Evolutionary conservation across 495 filamentous ascomycete genomes (phyloP).

Genomic region (Sporormia fimetaria): DNA sequence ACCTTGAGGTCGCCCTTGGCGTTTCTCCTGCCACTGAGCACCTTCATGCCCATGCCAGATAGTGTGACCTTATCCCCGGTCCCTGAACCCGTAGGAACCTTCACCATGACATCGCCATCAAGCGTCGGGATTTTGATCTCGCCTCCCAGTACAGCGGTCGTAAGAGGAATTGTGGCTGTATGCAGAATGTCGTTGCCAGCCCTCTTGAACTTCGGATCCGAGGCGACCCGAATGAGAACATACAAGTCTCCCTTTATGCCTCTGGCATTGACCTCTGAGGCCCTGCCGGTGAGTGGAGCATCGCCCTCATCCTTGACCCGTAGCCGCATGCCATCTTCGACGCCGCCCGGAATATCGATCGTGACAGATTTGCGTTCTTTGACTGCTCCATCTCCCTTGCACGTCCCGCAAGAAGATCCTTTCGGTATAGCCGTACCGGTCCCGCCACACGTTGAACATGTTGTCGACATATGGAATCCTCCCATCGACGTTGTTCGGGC

Average conservation of each 20-base stretch:
- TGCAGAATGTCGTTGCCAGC: constrained; percentile 81
- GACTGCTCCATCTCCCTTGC: constrained; percentile 65
- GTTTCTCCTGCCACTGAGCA: constrained; percentile 45
- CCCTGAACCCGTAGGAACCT: constrained; percentile 77
- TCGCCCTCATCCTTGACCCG: constrained; percentile 75
- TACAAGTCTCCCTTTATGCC: constrained; percentile 72
- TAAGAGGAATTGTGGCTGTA: constrained; percentile 81
- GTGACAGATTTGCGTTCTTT: constrained; percentile 66
- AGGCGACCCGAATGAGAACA: constrained; percentile 68
- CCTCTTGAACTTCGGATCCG: constrained; percentile 78
- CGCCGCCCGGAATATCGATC: constrained; percentile 84
- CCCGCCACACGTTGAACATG: constrained; percentile 71
- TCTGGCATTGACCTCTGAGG: constrained; percentile 44
- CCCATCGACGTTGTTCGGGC: constrained; percentile 80
- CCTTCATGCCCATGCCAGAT: constrained; percentile 83
- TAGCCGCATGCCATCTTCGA: constrained; percentile 91
- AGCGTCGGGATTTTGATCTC: constrained; percentile 82
- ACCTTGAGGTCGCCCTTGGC: constrained; percentile 72
- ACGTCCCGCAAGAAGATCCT: constrained; percentile 67
- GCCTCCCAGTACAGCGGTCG: constrained; percentile 84
- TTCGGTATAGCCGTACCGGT: constrained; percentile 58
- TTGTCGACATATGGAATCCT: constrained; percentile 90
- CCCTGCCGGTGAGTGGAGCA: constrained; percentile 59
- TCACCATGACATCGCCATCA: constrained; percentile 77
- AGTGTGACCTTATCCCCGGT: constrained; percentile 86